These are phyloP conservation scores for Novymonas esmeraldas DNA, from an alignment of 208 protist genomes.

Conservation along the genomic window DNA sequence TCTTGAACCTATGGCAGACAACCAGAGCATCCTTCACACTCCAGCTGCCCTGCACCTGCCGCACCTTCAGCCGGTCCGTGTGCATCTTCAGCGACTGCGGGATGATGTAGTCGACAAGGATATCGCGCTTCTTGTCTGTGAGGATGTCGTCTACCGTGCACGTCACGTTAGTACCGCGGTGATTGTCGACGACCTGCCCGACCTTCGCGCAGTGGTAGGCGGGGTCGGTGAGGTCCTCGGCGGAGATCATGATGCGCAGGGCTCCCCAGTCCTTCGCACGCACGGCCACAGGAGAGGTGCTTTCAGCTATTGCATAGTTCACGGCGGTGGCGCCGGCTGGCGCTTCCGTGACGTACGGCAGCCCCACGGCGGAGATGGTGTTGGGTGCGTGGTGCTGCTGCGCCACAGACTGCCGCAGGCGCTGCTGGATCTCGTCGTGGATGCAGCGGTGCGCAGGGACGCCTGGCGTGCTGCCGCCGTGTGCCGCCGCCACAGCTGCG, in stretches of 20 bases:
- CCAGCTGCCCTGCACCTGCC: constrained; percentile 4
- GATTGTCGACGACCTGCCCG: constrained; percentile 20
- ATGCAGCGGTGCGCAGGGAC: too few species aligned
- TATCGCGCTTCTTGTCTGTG: constrained; percentile 30
- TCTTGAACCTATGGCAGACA: not conserved
- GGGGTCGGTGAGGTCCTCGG: constrained; percentile 31
- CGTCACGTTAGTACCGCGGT: constrained; percentile 16
- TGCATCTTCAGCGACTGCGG: constrained; percentile 52
- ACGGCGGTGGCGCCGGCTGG: too few species aligned
- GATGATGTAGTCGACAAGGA: constrained; percentile 35
- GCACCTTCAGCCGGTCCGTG: constrained; percentile 49
- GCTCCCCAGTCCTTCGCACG: constrained; percentile 14
- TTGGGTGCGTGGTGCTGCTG: not conserved
- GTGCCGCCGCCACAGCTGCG: too few species aligned
- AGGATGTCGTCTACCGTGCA: constrained; percentile 41
- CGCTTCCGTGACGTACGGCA: not conserved
- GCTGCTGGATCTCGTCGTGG: too few species aligned
- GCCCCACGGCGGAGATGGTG: not conserved
- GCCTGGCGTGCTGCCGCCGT: too few species aligned
- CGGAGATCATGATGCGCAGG: constrained; percentile 47
- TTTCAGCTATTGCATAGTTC: not conserved
- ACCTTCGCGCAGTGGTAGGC: constrained; percentile 42
- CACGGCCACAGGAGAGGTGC: not conserved
- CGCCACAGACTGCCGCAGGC: constrained; percentile 31
- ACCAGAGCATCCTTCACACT: not conserved